Base-by-base conservation (phyloP, 495 filamentous ascomycete species). In the Penicillium bovifimosum region DNA sequence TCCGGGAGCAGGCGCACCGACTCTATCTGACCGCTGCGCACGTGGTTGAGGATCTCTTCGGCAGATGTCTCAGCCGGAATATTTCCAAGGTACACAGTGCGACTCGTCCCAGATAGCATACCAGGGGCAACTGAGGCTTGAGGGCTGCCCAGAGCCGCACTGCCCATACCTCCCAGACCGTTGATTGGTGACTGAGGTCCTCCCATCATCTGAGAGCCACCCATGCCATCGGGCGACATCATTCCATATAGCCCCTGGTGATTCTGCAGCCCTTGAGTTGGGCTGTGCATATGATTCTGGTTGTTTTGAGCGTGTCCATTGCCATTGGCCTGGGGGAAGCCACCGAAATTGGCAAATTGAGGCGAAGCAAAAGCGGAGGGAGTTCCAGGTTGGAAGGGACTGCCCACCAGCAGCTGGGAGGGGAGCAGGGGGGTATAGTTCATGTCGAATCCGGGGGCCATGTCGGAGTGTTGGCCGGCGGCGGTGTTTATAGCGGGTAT, bases 1-100 rank as follows among this genome's bases (percentile, higher is more conserved):
- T 98, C 93, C 14, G 91, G 89, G 32, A 98, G 80, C 56, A 97
- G 78, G 55, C 93, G 85, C 33, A 97, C 93, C 20, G 95, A 97
- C 75, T 98, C 93, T 68, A 98, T 98, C 62, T 96, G 95, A 31
- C 93, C 93, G 69, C 95, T 97, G 42, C 93, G 84, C 44, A 98
- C 93, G 64, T 98, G 93, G 55, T 92, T 88, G 43, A 98, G 77
- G 59, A 98, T 96, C 73, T 98, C 93, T 75, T 98, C 93, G 17
- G 95, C 95, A 32, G 88, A 85, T n/a, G 93, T 97, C 76, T 98
- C 93, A 17, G 91, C 88, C 31, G 93, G 93, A 52, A 98, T 98
- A 67, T 98, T 98, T 46, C 93, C 93, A 41, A 98, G 78, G 59
- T 98, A 98, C 42, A 98, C 95, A 6, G 95, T 97, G 44, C 93